Evolutionary conservation across 768 basidiomycete genomes (phyloP).

Genomic region (Xerocomellus dryophilus): DNA sequence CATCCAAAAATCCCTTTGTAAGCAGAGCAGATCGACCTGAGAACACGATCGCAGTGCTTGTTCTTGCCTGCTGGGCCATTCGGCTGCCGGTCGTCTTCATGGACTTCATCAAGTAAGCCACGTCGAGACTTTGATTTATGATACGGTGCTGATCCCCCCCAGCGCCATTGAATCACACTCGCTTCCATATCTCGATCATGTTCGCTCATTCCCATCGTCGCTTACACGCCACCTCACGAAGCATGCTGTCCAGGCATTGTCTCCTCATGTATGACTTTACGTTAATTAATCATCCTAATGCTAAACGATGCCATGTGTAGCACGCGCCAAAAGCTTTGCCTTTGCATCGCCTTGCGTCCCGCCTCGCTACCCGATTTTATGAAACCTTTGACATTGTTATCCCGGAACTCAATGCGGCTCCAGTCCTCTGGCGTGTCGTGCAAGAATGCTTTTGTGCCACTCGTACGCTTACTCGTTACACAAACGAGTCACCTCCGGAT

Average conservation of each 20-base stretch:
- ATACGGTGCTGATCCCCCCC: slow-evolving; percentile 7
- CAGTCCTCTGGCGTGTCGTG: slow-evolving; percentile 74
- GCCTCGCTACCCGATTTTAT: slow-evolving; percentile 58
- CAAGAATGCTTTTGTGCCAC: slow-evolving; percentile 61
- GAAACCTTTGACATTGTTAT: slow-evolving; percentile 54
- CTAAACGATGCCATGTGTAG: slow-evolving; percentile 39
- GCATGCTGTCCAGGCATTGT: slow-evolving; percentile 61
- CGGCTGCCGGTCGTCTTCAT: slow-evolving; percentile 71
- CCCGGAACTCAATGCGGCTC: slow-evolving; percentile 74
- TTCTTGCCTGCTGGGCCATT: slow-evolving; percentile 76
- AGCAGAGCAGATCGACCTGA: slow-evolving; percentile 39
- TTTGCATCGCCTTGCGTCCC: slow-evolving; percentile 60
- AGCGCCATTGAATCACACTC: slow-evolving; percentile 74
- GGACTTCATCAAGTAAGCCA: slow-evolving; percentile 68
- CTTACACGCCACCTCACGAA: slow-evolving; percentile 73
- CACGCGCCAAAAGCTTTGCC: slow-evolving; percentile 55
- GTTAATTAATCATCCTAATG: neutral
- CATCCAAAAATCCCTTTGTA: slow-evolving; percentile 17
- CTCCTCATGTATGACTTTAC: slow-evolving; percentile 53
- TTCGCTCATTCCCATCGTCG: slow-evolving; percentile 54
- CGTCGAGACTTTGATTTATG: neutral
- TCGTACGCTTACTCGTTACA: slow-evolving; percentile 51
- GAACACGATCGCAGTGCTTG: slow-evolving; percentile 62
- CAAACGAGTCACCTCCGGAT: neutral
- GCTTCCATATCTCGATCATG: slow-evolving; percentile 77